Percentiles rank a stretch among this genome's conserved stretches.
These are phyloP conservation scores for Beauveria sp. DNA, from an alignment of 2,329 filamentous ascomycete species.

Conservation along the genomic window DNA sequence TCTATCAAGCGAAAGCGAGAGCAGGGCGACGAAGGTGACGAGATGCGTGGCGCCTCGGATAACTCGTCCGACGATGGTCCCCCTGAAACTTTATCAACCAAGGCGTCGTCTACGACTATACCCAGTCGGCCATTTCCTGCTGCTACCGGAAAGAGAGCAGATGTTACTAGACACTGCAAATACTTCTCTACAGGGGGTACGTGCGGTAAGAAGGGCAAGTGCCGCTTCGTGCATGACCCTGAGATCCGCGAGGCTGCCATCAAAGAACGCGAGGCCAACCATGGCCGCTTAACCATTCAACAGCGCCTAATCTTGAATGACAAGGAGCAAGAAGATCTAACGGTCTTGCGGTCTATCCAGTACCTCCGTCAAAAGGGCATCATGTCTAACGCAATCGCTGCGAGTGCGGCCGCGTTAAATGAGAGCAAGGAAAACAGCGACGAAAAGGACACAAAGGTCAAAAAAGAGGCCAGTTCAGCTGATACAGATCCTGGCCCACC, in stretches of 20 bases:
- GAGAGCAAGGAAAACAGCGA: conserved; percentile 11
- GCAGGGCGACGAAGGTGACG: conserved; percentile 59
- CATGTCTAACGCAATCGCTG: conserved; percentile 25
- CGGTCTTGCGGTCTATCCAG: conserved; percentile 58
- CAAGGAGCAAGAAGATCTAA: conserved; percentile 60
- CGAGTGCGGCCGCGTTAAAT: neutral
- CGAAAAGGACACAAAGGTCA: conserved; percentile 15
- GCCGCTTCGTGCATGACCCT: conserved; percentile 62
- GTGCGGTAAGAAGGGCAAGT: conserved; percentile 68
- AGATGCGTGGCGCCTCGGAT: conserved; percentile 49
- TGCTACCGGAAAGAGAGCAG: conserved; percentile 47
- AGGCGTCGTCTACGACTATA: conserved; percentile 20
- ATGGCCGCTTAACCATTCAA: conserved; percentile 57
- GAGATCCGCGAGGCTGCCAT: conserved; percentile 56
- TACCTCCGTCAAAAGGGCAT: conserved; percentile 55
- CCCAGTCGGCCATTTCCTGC: conserved; percentile 29
- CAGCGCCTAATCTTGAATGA: conserved; percentile 60
- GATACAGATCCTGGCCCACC: conserved; percentile 20
- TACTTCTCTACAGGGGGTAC: conserved; percentile 62
- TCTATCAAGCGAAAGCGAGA: conserved; percentile 63
- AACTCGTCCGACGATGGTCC: conserved; percentile 50
- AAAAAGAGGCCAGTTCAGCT: neutral
- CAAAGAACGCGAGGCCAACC: conserved; percentile 56
- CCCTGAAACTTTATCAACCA: conserved; percentile 47
- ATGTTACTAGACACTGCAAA: conserved; percentile 60